Evolutionary conservation across 176 grass and related monocot genomes (phyloP), one percentile per base, ranked within the genome.

Genomic region (Eragrostis curvula): DNA sequence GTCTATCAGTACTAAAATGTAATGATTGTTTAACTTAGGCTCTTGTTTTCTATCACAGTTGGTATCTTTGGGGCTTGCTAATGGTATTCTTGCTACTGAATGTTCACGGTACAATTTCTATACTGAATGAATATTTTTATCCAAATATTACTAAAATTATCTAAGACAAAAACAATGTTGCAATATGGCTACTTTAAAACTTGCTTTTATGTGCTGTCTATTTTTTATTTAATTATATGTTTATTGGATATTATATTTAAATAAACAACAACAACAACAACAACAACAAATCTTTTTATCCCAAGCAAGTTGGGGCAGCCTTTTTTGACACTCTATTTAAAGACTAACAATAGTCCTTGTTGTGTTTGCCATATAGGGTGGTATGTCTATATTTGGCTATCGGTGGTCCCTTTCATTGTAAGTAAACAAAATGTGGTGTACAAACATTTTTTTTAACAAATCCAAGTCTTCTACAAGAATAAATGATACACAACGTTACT

Each of bases 41-140:
- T 23, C 14, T 16, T 71, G 21, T n/a, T 65, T n/a, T 69, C 81
- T 86, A 74, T 67, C 83, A 47, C 87, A 98, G 96, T n/a, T 95
- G 93, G 93, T 93, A 98, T 79, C 91, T 98, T 58, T 98, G 96
- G 96, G 39, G 51, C n/a, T 70, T 95, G 87, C 83, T 98, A 10
- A 91, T 98, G 71, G 28, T 98, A 73, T 91, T 98, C 59, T 87
- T 98, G 80, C 66, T 98, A 36, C 46, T 98, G 46, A 88, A 95
- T 87, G 91, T 98, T 71, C 60, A 91, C 41, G 96, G 96, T 98
- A 91, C 55, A 46, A 28, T 74, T 79, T 41, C 20, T 66, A 32
- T 16, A 18, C 0, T 8, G 3, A 63, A 52, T 7, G 13, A 15
- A 5, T 70, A 9, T 17, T 24, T 2, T 24, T 57, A 8, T 63